Evolutionary conservation across 2,329 filamentous ascomycete species (phyloP), one percentile per base, ranked within the genome.

Genomic region (Xylariaceae sp.): DNA sequence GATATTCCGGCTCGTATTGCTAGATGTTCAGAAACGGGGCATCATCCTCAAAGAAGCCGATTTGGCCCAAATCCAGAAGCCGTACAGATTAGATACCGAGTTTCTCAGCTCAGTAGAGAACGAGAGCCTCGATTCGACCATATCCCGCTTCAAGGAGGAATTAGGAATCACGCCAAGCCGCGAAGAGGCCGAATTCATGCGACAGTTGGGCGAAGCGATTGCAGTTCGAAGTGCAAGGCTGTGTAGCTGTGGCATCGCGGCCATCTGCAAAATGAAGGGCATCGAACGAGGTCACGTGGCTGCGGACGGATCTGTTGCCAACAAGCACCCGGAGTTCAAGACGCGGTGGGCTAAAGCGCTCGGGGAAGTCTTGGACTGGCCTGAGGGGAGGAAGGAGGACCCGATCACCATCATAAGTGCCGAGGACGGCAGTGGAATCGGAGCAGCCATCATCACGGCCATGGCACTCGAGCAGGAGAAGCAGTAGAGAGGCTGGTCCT

Each of bases 1-100:
- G 27, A 39, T 39, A 33, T 15, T 34, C 27, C 37, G 16, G 27
- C 26, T 28, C 11, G 6, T 9, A n/a, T 11, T 41, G 9, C 39
- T 18, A 15, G 34, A 38, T 13, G 17, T 29, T 32, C 5, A 38
- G 6, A 11, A 24, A 24, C 21, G 21, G 11, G 21, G 17, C 9
- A 8, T 34, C 14, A n/a, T 34, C 7, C 18, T 34, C 15, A 15
- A 15, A 34, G 31, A n/a, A 5, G 14, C 14, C 8, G 8, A 34
- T 13, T 5, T 21, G 17, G 7, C 31, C 8, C 5, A n/a, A n/a
- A n/a, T 34, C 9, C 31, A n/a, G 8, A 19, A 34, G 17, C 17
- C 31, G 5, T 34, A 34, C 17, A 34, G 13, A 19, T 8, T 34
- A 9, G 31, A 34, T 19, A 34, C 31, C 17, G 31, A 15, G 31